Base-by-base conservation (phyloP, 495 filamentous ascomycete genomes). In the Rostrohypoxylon terebratum region DNA sequence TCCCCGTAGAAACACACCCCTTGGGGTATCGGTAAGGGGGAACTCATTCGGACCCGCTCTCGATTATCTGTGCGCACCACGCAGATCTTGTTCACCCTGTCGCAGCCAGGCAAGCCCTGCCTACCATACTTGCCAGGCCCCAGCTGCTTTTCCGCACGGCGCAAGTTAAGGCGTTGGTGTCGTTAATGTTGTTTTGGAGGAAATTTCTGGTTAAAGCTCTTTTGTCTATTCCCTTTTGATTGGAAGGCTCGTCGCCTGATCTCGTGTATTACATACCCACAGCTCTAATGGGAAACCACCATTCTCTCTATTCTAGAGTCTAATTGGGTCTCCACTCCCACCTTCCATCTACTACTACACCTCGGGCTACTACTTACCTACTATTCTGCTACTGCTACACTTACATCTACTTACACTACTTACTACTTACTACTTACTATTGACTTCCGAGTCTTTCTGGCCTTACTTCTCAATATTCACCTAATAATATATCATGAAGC, bases 261-360 rank as follows among this genome's bases (percentile, higher is more conserved):
- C 62, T 74, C 51, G 54, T 70, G 71, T 74, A 70, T 74, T 63
- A 69, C 65, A 71, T 71, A 62, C 57, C 68, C 68, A 72, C 72
- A 50, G 59, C 31, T 54, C 38, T 42, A 59, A 59, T 59, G 48
- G 64, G 59, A 54, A 71, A 64, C 68, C 68, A 67, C 48, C 60
- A 62, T 70, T 71, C 59, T 69, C 7, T 57, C 48, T 73, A 44
- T 62, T 63, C 58, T 67, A 59, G 64, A 75, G 72, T 75, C 72
- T 75, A 75, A 71, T 71, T 75, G 63, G 63, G 72, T 69, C 68
- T 75, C 72, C 72, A 75, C 72, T 75, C 68, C 65, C 59, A 71
- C 72, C 59, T 74, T 18, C 38, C 23, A 25, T 18, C 55, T 28
- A 45, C 42, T 20, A 45, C 16, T 13, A 38, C 36, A n/a, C n/a